Percentiles rank a stretch among this genome's conserved stretches.
phyloP scores from a whole-genome alignment of 306 rosid genomes.

The Carpinus viminea region DNA sequence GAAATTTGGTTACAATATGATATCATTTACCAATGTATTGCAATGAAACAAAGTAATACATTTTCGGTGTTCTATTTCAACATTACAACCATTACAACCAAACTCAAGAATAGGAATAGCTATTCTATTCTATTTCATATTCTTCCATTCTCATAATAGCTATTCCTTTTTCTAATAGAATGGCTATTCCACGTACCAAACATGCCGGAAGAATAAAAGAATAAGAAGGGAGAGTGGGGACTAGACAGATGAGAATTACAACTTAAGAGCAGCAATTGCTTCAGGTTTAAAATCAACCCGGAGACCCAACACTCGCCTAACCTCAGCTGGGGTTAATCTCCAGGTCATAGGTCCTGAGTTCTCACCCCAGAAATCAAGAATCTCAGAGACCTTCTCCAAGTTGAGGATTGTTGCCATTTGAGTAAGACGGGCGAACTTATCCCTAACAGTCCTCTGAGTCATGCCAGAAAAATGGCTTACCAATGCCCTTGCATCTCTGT shows the following conservation, averaged over 20 bases:
- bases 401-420: conserved; percentile 95
- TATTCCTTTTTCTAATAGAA: too few relatives aligned
- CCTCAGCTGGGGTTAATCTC: conserved; percentile 98
- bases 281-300: conserved; percentile 95
- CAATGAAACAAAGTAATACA: too few relatives aligned
- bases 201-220: conserved; percentile 30
- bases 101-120: too few relatives aligned
- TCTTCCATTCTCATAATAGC: too few relatives aligned
- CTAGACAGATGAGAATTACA: conserved; percentile 41
- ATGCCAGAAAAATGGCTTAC: conserved; percentile 91
- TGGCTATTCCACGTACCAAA: too few relatives aligned
- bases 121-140: too few relatives aligned
- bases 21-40: too few relatives aligned
- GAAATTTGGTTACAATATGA: too few relatives aligned
- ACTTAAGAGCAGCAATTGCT: conserved; percentile 81
- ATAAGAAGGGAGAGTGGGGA: conserved; percentile 15
- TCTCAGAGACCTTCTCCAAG: conserved; percentile 94
- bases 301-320: conserved; percentile 86
- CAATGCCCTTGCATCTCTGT: conserved; percentile 88
- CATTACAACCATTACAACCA: too few relatives aligned
- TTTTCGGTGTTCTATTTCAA: too few relatives aligned
- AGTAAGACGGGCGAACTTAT: conserved; percentile 92
- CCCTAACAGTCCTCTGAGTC: conserved; percentile 94
- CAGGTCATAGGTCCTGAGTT: conserved; percentile 99
- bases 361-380: conserved; percentile 98